Percentiles rank a stretch among this genome's conserved stretches.
These are phyloP conservation scores for Gilbertella persicaria DNA, from an alignment of 371 early-diverging fungal species.

Conservation along the genomic window DNA sequence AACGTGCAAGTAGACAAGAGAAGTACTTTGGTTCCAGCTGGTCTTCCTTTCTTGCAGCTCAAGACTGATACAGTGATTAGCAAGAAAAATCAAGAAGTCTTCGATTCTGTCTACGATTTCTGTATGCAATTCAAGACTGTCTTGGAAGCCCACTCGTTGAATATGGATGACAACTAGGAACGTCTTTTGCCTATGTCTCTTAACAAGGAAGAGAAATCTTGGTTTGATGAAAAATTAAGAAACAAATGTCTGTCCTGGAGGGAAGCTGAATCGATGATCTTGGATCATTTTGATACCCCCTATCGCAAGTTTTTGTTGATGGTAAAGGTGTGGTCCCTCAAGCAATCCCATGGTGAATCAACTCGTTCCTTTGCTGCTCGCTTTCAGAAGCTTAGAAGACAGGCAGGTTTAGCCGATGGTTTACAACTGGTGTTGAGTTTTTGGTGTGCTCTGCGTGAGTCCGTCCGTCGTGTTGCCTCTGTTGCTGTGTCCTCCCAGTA, in stretches of 20 bases:
- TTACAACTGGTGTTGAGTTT: not conserved
- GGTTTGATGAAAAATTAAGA: slow-evolving; percentile 1
- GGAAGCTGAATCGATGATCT: not conserved
- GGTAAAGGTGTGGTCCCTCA: not conserved
- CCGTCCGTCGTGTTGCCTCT: not conserved
- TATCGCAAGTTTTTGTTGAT: slow-evolving; percentile 4
- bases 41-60: too few relatives aligned
- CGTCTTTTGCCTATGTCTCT: slow-evolving; percentile 5
- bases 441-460: too few relatives aligned
- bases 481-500: not conserved
- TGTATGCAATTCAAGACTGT: too few relatives aligned
- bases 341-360: not conserved
- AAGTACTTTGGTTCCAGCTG: too few relatives aligned
- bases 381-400: not conserved
- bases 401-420: slow-evolving; percentile 1
- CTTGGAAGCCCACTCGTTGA: too few relatives aligned
- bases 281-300: slow-evolving; percentile 7
- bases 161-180: too few relatives aligned
- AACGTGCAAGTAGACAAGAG: too few relatives aligned
- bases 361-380: not conserved
- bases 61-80: too few relatives aligned
- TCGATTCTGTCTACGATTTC: too few relatives aligned
- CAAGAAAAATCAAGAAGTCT: too few relatives aligned
- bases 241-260: not conserved
- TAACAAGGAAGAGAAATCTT: not conserved